Conservation (phyloP, 2,329 filamentous ascomycete genomes). For the Lasiodiplodia sp. region DNA sequence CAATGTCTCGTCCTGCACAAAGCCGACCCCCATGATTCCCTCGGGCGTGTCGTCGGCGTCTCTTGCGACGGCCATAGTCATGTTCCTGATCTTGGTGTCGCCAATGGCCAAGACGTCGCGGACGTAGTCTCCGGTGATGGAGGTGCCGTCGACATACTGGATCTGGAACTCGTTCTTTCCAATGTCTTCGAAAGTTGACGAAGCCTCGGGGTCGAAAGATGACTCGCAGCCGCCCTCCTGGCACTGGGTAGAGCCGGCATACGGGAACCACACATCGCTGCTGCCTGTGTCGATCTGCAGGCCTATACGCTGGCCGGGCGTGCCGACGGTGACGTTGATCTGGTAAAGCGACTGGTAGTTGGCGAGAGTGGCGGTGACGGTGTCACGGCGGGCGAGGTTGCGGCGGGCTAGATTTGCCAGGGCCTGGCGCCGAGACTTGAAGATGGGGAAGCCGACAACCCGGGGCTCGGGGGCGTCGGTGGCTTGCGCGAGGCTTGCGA, state of each 20-base stretch:
- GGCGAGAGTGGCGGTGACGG: constrained; percentile 10
- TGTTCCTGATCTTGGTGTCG: constrained; percentile 15
- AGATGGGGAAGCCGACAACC: constrained; percentile 26
- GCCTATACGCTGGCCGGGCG: constrained; percentile 23
- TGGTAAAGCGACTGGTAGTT: constrained; percentile 24
- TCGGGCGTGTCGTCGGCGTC: constrained; percentile 5
- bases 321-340: constrained; percentile 31
- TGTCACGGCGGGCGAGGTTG: constrained; percentile 23
- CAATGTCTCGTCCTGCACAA: constrained; percentile 12
- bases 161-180: constrained; percentile 16
- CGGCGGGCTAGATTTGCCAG: constrained; percentile 2
- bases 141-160: constrained; percentile 26
- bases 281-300: constrained; percentile 29
- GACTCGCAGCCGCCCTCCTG: neutral
- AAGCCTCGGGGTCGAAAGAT: constrained; percentile 4
- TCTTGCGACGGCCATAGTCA: constrained; percentile 27
- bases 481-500: constrained; percentile 7
- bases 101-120: constrained; percentile 24
- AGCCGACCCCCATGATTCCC: constrained; percentile 29
- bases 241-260: constrained; percentile 8
- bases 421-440: constrained; percentile 8
- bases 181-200: constrained; percentile 26
- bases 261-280: constrained; percentile 26
- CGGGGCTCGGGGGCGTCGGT: constrained; percentile 3
- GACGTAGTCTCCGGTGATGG: constrained; percentile 21